Conservation (phyloP, 192 early-diverging fungal genomes). For the Allomyces javanicus region DNA sequence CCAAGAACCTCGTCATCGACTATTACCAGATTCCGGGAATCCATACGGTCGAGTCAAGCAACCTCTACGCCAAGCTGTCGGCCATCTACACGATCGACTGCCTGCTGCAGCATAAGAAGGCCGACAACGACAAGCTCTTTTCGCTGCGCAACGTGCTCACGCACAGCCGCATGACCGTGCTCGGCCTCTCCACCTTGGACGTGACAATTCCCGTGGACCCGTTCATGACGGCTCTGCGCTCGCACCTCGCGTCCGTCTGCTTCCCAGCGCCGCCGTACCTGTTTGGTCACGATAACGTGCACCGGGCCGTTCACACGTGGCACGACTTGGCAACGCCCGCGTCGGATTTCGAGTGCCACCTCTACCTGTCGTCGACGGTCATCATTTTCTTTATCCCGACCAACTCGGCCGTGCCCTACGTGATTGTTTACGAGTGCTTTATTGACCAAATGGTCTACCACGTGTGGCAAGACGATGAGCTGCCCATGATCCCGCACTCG, state of each 20-base stretch:
- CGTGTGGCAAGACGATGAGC: neutral
- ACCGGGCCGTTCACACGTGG: neutral
- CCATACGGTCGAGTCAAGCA: neutral
- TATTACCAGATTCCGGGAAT: neutral
- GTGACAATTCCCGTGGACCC: neutral
- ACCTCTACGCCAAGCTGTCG: neutral
- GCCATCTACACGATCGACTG: neutral
- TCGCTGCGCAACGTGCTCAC: neutral
- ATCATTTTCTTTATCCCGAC: neutral
- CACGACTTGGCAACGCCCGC: neutral
- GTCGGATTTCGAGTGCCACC: neutral
- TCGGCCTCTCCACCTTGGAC: neutral
- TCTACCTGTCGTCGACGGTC: neutral
- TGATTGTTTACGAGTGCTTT: neutral
- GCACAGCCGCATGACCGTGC: neutral
- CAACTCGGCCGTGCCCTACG: neutral
- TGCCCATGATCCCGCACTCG: neutral
- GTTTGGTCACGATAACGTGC: neutral
- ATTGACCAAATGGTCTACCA: neutral
- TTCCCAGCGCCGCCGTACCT: neutral
- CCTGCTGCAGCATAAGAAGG: neutral
- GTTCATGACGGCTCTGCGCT: neutral
- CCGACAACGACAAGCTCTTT: neutral
- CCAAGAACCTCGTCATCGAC: neutral
- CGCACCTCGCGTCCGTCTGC: neutral